Base-by-base conservation (phyloP, 305 asterid species). In the Fraxinus angustifolia region DNA sequence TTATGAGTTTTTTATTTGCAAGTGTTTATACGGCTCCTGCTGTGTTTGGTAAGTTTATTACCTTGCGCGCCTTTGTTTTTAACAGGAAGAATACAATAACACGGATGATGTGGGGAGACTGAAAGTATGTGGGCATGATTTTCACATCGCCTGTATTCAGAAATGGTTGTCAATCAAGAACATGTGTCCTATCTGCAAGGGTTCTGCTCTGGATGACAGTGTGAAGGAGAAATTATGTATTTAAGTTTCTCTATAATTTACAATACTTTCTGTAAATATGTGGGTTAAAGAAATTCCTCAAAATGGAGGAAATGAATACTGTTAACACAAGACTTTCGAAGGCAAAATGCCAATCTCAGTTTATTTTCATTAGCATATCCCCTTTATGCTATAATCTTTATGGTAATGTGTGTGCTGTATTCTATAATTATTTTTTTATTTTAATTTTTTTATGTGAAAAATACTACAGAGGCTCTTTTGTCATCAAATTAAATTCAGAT, bases 141-240 rank as follows among this genome's bases (percentile, higher is more conserved):
- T 90, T 83, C 98, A 94, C 80, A 91, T 88, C 40, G 84, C 87
- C 10, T 94, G 98, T 78, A 91, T 94, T 80, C 84, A 82, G 35
- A 94, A 86, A 87, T 94, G 98, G 98, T 62, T 94, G 75, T 89
- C 95, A 11, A 86, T 94, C 90, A 94, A 94, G 93, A 94, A 91
- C 53, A 75, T 77, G 60, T 94, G 97, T 30, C 98, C 97, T 0
- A 91, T 94, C 85, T 94, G 98, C 91, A 94, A 94, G 85, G 81
- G 87, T 65, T 26, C 93, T 76, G 96, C 93, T 36, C 75, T 86
- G 83, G 92, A 87, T 42, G 93, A 91, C 68, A 80, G 73, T 36
- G 40, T 60, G 82, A 78, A 83, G 85, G 88, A 83, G 50, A 50
- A 79, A 42, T 82, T 83, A 76, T 33, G 40, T 34, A 62, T 79